Conservation (phyloP, 805 yeast genomes). For the Candida sithepensis region DNA sequence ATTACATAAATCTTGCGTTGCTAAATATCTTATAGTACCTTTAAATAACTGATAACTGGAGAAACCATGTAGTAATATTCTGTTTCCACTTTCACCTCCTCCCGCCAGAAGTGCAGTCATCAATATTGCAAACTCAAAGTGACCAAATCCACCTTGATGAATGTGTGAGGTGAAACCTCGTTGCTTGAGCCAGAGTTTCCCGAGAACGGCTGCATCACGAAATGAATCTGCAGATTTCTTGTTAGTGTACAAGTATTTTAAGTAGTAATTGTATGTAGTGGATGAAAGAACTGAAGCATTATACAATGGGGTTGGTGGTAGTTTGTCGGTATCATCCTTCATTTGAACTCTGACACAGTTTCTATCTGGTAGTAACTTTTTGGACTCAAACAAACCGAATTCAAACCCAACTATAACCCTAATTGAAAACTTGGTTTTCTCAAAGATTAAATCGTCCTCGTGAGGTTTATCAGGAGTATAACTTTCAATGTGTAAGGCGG, state of each 20-base stretch:
- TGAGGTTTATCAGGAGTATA: constrained; percentile 38
- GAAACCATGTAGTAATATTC: constrained; percentile 78
- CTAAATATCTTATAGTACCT: constrained; percentile 78
- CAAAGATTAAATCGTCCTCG: constrained; percentile 51
- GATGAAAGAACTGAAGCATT: constrained; percentile 77
- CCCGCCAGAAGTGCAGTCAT: constrained; percentile 82
- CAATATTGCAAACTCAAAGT: constrained; percentile 79
- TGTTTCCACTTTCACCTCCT: constrained; percentile 73
- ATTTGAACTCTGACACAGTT: constrained; percentile 76
- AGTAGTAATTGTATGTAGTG: constrained; percentile 61
- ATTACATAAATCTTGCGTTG: constrained; percentile 67
- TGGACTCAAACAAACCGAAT: constrained; percentile 62
- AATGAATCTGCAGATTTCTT: constrained; percentile 77
- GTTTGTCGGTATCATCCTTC: constrained; percentile 28
- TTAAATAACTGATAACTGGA: constrained; percentile 92
- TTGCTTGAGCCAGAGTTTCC: constrained; percentile 87
- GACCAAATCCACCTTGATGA: constrained; percentile 79
- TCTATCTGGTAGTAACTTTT: constrained; percentile 73
- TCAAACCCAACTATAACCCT: constrained; percentile 74
- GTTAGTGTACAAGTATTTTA: constrained; percentile 71
- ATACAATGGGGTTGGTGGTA: constrained; percentile 82
- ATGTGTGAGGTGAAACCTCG: constrained; percentile 70
- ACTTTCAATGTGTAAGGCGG: constrained; percentile 65
- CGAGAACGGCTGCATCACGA: constrained; percentile 81
- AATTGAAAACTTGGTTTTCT: constrained; percentile 66